Conservation (phyloP, 306 rosid species). For the Elaeagnus macrophylla region DNA sequence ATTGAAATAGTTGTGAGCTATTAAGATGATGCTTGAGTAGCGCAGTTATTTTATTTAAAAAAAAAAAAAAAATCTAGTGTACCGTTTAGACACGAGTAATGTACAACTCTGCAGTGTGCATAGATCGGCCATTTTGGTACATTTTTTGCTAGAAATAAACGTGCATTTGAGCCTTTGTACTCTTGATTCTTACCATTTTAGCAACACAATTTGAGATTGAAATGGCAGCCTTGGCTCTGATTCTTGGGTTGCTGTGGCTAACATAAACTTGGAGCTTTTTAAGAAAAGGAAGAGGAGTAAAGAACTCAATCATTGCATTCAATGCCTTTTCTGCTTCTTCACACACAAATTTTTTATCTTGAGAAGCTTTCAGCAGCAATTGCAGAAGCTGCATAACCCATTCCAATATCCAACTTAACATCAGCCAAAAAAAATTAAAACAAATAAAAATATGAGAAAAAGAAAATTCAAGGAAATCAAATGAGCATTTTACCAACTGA, state of each 20-base stretch:
- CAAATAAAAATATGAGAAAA: neutral
- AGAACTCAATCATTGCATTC: conserved; percentile 44
- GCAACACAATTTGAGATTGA: conserved; percentile 65
- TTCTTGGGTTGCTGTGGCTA: conserved; percentile 55
- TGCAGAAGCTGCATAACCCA: conserved; percentile 56
- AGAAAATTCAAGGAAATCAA: neutral
- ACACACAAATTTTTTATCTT: conserved; percentile 82
- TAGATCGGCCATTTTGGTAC: no score
- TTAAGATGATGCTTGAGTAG: no score
- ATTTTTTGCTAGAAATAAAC: neutral
- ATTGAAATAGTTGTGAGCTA: no score
- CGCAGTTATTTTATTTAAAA: no score
- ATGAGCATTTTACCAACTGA: conserved; percentile 46
- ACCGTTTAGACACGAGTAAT: no score
- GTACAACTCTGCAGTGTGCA: no score
- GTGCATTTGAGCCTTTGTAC: neutral
- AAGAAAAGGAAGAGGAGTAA: conserved; percentile 67
- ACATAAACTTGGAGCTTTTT: conserved; percentile 45
- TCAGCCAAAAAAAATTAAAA: neutral
- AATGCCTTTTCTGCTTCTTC: conserved; percentile 88
- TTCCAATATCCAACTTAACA: conserved; percentile 1
- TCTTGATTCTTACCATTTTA: conserved; percentile 46
- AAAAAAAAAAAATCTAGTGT: no score
- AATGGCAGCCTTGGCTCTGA: conserved; percentile 80
- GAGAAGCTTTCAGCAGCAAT: conserved; percentile 74